These are phyloP conservation scores for Hygrophila difformis DNA, from an alignment of 257 asterid species.

Conservation along the genomic window DNA sequence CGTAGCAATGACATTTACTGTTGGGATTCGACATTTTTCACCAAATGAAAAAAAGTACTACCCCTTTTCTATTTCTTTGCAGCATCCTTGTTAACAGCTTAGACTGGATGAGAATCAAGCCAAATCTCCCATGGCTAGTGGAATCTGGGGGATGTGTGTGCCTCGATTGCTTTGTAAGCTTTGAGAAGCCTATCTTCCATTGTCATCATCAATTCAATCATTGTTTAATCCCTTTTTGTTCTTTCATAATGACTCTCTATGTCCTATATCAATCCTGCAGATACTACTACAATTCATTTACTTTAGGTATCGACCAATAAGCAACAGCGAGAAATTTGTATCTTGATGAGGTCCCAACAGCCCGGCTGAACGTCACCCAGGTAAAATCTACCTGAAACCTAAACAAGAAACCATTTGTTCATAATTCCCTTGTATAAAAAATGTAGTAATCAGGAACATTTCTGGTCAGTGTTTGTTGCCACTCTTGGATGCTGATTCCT, in stretches of 20 bases:
- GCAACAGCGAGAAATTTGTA: conserved; percentile 18
- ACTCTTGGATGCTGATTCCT: too few relatives aligned
- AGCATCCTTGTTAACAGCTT: conserved; percentile 65
- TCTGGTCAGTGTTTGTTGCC: too few relatives aligned
- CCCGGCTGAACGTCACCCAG: neutral
- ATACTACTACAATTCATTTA: conserved; percentile 44
- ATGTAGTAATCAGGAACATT: too few relatives aligned
- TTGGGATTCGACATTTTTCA: too few relatives aligned
- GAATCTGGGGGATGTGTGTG: conserved; percentile 62
- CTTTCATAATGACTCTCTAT: neutral
- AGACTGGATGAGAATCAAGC: conserved; percentile 44
- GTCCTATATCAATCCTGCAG: conserved; percentile 38
- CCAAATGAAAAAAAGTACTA: too few relatives aligned
- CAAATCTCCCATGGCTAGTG: conserved; percentile 74
- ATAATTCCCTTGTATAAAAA: too few relatives aligned
- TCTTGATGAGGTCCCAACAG: conserved; percentile 3
- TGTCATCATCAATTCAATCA: too few relatives aligned
- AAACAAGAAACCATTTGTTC: too few relatives aligned
- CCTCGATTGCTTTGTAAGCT: conserved; percentile 71
- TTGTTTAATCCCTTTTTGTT: neutral
- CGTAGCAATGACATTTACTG: conserved; percentile 7
- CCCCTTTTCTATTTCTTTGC: conserved; percentile 2
- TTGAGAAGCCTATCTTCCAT: conserved; percentile 1
- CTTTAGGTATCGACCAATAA: conserved; percentile 29
- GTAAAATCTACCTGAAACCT: too few relatives aligned